A percentile compares a stretch with the other conserved stretches of the same genome.
Conservation (phyloP, 148 eudicot genomes). For the Bassia scoparia region DNA sequence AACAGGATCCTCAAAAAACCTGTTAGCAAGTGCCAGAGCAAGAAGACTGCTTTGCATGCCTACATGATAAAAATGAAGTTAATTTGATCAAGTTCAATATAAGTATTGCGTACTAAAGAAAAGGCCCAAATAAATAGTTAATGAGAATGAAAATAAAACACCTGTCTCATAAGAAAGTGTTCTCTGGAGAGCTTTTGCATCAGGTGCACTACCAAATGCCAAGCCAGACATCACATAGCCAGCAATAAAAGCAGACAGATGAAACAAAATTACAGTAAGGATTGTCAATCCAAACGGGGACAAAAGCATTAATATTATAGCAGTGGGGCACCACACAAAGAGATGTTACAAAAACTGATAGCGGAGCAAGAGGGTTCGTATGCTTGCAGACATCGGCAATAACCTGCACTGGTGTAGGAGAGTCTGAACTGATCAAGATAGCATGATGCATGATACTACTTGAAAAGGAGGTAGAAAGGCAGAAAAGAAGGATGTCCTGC, state of each 20-base stretch:
- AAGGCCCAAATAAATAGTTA: background rate
- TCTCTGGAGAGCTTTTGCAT: constrained; percentile 85
- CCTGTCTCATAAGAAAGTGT: constrained; percentile 95
- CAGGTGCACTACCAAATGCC: constrained; percentile 50
- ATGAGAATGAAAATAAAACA: constrained; percentile 11
- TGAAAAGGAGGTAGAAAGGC: background rate
- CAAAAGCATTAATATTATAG: constrained; percentile 74
- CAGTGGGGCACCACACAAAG: constrained; percentile 99
- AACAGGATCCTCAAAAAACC: constrained; percentile 78
- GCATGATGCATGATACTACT: background rate
- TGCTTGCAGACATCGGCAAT: constrained; percentile 63
- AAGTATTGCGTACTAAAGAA: background rate
- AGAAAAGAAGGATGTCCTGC: background rate
- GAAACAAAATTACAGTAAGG: constrained; percentile 72
- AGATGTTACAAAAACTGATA: constrained; percentile 85
- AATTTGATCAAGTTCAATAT: background rate
- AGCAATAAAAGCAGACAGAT: constrained; percentile 69
- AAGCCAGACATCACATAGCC: constrained; percentile 69
- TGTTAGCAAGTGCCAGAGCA: constrained; percentile 89
- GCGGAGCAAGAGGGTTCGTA: constrained; percentile 78
- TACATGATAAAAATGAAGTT: constrained; percentile 22
- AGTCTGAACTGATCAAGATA: constrained; percentile 10
- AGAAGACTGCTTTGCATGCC: constrained; percentile 99
- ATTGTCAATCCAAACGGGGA: constrained; percentile 80
- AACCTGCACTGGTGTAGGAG: constrained; percentile 41